A percentile compares a stretch with the other conserved stretches of the same genome.
Conservation (phyloP, 208 protist genomes). For the Wallacemonas sp. region DNA sequence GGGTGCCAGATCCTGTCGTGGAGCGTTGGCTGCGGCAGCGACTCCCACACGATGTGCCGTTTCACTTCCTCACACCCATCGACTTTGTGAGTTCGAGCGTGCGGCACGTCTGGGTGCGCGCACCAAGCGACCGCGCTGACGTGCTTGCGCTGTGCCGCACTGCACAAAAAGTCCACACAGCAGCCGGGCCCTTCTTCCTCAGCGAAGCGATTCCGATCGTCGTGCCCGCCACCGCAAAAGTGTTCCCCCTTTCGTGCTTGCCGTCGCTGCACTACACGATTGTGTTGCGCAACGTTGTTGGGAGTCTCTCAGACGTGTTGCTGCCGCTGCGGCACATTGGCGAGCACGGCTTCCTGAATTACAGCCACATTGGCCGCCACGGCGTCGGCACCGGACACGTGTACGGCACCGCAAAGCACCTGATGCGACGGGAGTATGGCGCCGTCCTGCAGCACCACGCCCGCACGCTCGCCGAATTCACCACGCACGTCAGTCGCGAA, state of each 20-base stretch:
- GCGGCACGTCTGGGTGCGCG: conserved; percentile 58
- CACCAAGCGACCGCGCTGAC: neutral
- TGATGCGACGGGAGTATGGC: conserved; percentile 73
- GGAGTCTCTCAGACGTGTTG: conserved; percentile 68
- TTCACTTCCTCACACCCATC: conserved; percentile 72
- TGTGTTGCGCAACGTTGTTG: conserved; percentile 60
- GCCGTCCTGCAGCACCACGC: conserved; percentile 59
- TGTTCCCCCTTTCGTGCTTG: conserved; percentile 56
- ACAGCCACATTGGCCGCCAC: conserved; percentile 74
- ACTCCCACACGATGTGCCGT: conserved; percentile 16
- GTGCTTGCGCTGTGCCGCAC: neutral
- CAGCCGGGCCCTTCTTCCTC: conserved; percentile 13
- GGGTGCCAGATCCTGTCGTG: conserved; percentile 54
- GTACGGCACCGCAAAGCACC: conserved; percentile 56
- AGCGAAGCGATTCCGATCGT: conserved; percentile 26
- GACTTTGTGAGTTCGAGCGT: conserved; percentile 63
- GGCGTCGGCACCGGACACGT: conserved; percentile 50
- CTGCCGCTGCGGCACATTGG: conserved; percentile 47
- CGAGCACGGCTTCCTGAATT: conserved; percentile 69
- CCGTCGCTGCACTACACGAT: conserved; percentile 67
- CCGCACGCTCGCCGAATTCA: conserved; percentile 57
- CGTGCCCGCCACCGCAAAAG: conserved; percentile 8
- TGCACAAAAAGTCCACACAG: conserved; percentile 2
- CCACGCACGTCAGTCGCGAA: conserved; percentile 58
- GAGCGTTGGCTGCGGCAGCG: conserved; percentile 29